Evolutionary conservation across 2,329 filamentous ascomycete genomes (phyloP), one percentile per base, ranked within the genome.

Genomic region (Mollisia scopiformis): DNA sequence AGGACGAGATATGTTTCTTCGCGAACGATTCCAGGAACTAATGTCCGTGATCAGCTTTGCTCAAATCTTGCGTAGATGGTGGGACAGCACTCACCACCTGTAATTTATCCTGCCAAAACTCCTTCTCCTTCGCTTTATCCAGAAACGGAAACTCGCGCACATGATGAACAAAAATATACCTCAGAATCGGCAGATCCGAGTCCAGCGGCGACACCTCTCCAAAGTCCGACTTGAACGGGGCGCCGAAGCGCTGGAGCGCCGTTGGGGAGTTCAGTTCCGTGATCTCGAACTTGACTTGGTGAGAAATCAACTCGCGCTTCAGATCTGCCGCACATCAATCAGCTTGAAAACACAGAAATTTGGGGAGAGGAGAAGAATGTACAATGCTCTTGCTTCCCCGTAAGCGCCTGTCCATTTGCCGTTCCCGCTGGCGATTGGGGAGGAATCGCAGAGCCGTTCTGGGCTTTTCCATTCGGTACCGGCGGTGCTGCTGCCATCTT

Each of bases 331-430:
- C 5, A 11, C 30, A 23, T 57, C n/a, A 39, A 59, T 54, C 6
- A n/a, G n/a, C n/a, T n/a, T n/a, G n/a, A n/a, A 2, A 61, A 31
- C 31, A 13, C 57, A 63, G 74, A 63, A 31, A 8, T 30, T 19
- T 49, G 41, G 41, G 62, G 46, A 52, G 43, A 41, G 61, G 39
- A 47, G 14, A 35, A 23, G 27, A 23, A 77, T 88, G 71, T 76
- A 96, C 93, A 99, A 76, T 99, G 95, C 76, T 99, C 95, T 83
- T 99, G 94, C 79, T 97, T 98, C 68, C 95, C 95, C 0, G 93
- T 97, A 73, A 99, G 79, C 6, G 54, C 64, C 43, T 66, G 64
- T n/a, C 66, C 65, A 55, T 62, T 52, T 23, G 57, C 53, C 16
- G 63, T 51, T 52, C n/a, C 41, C n/a, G 54, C n/a, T 6, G 33